phyloP scores from a whole-genome alignment of 352 stramenopile genomes.

The Blastocystis sp. region DNA sequence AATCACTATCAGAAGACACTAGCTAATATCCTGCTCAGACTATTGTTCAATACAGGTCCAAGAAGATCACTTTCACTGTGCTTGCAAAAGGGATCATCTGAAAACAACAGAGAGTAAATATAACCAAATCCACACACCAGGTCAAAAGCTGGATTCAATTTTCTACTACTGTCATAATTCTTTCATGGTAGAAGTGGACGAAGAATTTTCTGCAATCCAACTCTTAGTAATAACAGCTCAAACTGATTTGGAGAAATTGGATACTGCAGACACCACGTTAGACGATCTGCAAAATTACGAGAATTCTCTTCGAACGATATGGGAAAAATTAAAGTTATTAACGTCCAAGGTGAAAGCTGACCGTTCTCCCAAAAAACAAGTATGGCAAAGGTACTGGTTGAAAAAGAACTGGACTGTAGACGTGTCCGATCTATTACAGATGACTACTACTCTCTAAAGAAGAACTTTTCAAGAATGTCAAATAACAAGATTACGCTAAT shows the following conservation, averaged over 20 bases:
- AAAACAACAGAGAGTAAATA: too few relatives aligned
- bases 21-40: too few relatives aligned
- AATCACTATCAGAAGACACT: too few relatives aligned
- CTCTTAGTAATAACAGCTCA: not conserved
- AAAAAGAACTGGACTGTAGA: not conserved
- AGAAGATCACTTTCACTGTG: too few relatives aligned
- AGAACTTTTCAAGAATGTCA: slow-evolving; percentile 29
- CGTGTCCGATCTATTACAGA: slow-evolving; percentile 28
- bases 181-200: not conserved
- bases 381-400: slow-evolving; percentile 24
- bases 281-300: slow-evolving; percentile 19
- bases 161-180: not conserved
- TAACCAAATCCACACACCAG: too few relatives aligned
- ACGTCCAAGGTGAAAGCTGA: slow-evolving; percentile 12
- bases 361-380: not conserved
- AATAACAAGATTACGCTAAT: slow-evolving; percentile 30
- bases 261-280: slow-evolving; percentile 9
- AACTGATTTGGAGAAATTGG: slow-evolving; percentile 5
- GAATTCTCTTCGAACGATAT: not conserved
- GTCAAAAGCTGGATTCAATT: too few relatives aligned
- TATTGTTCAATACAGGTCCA: too few relatives aligned
- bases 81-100: too few relatives aligned
- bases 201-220: slow-evolving; percentile 18
- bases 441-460: slow-evolving; percentile 35
- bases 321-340: not conserved